Base-by-base conservation (phyloP, 2,329 filamentous ascomycete genomes). In the Rutstroemia sp. region DNA sequence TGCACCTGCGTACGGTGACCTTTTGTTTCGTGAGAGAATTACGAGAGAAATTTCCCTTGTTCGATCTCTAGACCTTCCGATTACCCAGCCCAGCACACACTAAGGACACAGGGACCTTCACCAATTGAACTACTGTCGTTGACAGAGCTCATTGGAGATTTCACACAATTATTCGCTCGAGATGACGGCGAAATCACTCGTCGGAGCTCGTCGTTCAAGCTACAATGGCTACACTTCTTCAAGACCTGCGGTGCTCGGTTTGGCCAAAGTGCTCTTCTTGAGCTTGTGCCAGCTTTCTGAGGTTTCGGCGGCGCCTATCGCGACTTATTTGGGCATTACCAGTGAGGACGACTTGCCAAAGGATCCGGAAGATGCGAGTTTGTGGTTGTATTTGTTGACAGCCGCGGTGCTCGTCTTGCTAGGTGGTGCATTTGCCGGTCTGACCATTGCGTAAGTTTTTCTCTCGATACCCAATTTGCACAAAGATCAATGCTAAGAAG, bases 371-470 rank as follows among this genome's bases (percentile, higher is more conserved):
- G 85, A 87, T 60, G 79, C 84, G 7, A 80, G 81, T 51, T 75
- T 95, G 63, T 95, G 89, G 88, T 76, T 92, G 47, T 90, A 96
- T 68, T 80, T 94, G 60, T 77, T 84, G 56, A 78, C 91, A 30
- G 95, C 92, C 17, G 80, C 89, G 58, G 79, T 83, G 23, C 79
- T 99, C 56, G 94, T 97, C 9, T 76, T 97, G 59, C 80, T 89
- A 0, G 94, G 94, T 60, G 94, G 94, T 60, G 90, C 89, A 41
- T 99, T 99, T 74, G 94, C 94, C 9, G 94, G 94, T 37, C 75
- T 99, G 72, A 99, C 94, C 17, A 91, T 94, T 69, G 89, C 89
- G 80, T 87, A 75, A 70, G 83, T 78, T 48, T 45, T 30, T n/a
- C 30, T 23, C 12, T 17, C 4, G 12, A 34, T 34, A n/a, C 8